Conservation (phyloP, 2,329 filamentous ascomycete genomes). For the Ascochyta fabae region DNA sequence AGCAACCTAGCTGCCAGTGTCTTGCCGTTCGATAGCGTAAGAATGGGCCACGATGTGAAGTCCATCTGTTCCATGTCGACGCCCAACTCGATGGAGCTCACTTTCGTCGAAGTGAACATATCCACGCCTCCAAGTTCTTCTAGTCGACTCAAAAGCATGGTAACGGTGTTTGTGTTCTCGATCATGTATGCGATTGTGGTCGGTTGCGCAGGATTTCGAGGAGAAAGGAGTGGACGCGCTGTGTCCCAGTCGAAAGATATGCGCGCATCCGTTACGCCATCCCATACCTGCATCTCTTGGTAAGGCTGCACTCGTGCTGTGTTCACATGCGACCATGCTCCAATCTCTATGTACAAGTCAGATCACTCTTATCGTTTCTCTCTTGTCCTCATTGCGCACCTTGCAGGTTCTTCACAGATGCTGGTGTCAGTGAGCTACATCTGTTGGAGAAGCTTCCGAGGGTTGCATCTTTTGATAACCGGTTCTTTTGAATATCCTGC, state of each 20-base stretch:
- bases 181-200: constrained; percentile 91
- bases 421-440: constrained; percentile 91
- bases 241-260: constrained; percentile 85
- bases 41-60: constrained; percentile 84
- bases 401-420: constrained; percentile 82
- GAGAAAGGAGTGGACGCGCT: constrained; percentile 45
- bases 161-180: constrained; percentile 89
- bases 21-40: constrained; percentile 72
- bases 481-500: constrained; percentile 77
- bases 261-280: constrained; percentile 83
- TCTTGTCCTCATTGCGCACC: constrained; percentile 33
- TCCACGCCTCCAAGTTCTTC: constrained; percentile 71
- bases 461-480: constrained; percentile 68
- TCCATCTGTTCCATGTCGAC: constrained; percentile 70
- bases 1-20: constrained; percentile 80
- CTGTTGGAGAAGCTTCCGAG: constrained; percentile 83
- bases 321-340: constrained; percentile 82
- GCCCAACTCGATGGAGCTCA: constrained; percentile 81
- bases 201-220: constrained; percentile 51
- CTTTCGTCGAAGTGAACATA: constrained; percentile 77
- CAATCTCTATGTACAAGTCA: constrained; percentile 62
- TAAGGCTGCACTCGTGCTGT: constrained; percentile 80
- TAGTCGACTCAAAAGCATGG: constrained; percentile 75
- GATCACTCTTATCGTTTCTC: not conserved
- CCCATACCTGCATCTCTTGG: constrained; percentile 98